Evolutionary conservation across 148 eudicot genomes (phyloP), one percentile per base, ranked within the genome.

Genomic region (Tetragonia tetragonoides): DNA sequence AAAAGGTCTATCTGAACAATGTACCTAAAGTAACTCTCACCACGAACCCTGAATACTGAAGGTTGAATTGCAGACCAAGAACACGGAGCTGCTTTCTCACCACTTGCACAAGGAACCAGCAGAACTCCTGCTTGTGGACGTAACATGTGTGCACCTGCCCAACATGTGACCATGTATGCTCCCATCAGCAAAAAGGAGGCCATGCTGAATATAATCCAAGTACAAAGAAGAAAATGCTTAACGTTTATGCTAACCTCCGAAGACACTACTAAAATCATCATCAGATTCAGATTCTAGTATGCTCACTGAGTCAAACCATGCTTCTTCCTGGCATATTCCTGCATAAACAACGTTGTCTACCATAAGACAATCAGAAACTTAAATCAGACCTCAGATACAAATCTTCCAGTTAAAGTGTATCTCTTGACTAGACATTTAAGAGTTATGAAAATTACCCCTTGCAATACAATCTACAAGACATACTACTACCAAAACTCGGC

Each of bases 231-330:
- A 28, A 4, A 16, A 64, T n/a, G 57, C 2, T 71, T 28, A 68
- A 24, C 12, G 47, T 68, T 42, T 11, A 21, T 77, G 15, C 78
- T 82, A 75, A 93, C 97, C 97, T 79, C 90, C 93, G 44, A 82
- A 74, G 54, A 93, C 88, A 72, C 97, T 93, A 47, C 79, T 84
- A 71, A 89, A 93, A 66, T 93, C 97, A 57, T 93, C 97, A 64
- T 93, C 97, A 39, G 89, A 81, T 59, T 93, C 97, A 12, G 97
- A 90, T 49, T 87, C 97, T 46, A 91, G 83, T 68, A 84, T 80
- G 76, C 97, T 93, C 6, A 78, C 67, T 65, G 97, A 88, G 76
- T 93, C 97, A 54, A 88, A 93, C 97, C 97, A 93, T 68, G 85
- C 87, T 86, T 93, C 97, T 59, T 93, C 97, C 61, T 81, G 87